Evolutionary conservation across 345 rosid genomes (phyloP), one percentile per base, ranked within the genome.

Genomic region (Lepidium africanum): DNA sequence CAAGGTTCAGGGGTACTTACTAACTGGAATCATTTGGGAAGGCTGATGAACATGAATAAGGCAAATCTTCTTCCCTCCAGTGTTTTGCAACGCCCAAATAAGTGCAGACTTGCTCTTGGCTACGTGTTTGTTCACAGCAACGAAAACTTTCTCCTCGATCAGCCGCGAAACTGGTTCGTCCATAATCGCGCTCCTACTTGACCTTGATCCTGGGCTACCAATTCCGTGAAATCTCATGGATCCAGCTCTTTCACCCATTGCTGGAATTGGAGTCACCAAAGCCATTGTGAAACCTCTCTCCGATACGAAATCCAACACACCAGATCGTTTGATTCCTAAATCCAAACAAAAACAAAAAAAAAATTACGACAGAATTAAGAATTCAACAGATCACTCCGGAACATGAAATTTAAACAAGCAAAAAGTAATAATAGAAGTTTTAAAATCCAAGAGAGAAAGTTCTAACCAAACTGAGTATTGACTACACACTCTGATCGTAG

Each of bases 41-140:
- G 89, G 97, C 36, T 80, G 86, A 57, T 87, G 87, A 70, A 94
- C 96, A 68, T 85, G 87, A 51, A 89, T 12, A 47, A 94, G 38
- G 71, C 97, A 89, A 72, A 92, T 78, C 75, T 75, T 79, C 80
- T 78, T 92, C 60, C 96, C 94, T 13, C 87, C 86, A 1, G 89
- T 84, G 57, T 87, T 77, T 32, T 83, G 89, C 69, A 87, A 64
- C 6, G 94, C 90, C 96, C 96, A 91, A 1, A 74, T 5, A 39
- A 87, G 77, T 54, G 75, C 76, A 54, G 78, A 82, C 65, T 73
- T 82, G 78, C 74, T 69, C 65, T 83, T 83, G 9, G 82, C 82
- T 43, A 82, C 77, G 0, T 79, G 75, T 55, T 83, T 86, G 12
- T 85, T 83, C 7, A 89, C 84, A 3, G 96, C 94, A 6, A 91